Percentiles rank a stretch among this genome's conserved stretches.
phyloP scores from a whole-genome alignment of 1,284 basidiomycete genomes.

The Athelia psychrophila region DNA sequence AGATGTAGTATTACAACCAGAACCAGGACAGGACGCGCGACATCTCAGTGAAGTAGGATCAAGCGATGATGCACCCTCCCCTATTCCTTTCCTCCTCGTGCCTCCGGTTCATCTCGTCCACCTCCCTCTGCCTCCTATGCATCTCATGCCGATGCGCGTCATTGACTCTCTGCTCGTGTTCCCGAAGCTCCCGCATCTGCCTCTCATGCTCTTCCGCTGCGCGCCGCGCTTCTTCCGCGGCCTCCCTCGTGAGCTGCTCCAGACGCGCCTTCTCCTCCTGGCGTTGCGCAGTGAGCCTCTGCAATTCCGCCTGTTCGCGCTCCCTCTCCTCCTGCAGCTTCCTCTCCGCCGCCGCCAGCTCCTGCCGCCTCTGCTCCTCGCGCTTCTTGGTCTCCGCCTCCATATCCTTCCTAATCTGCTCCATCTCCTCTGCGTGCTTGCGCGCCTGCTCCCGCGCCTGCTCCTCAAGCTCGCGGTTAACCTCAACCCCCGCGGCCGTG shows the following conservation, averaged over 20 bases:
- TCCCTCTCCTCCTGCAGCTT: conserved; percentile 13
- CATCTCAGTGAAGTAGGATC: not conserved
- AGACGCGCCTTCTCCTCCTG: conserved; percentile 8
- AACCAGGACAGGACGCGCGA: too few relatives aligned
- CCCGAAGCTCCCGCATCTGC: not conserved
- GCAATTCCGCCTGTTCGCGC: conserved; percentile 14
- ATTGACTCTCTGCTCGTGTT: not conserved
- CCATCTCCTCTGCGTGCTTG: conserved; percentile 35
- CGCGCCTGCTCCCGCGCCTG: too few relatives aligned
- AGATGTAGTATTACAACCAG: too few relatives aligned
- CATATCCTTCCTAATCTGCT: conserved; percentile 15
- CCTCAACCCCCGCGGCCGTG: conserved; percentile 30
- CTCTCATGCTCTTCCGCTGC: not conserved
- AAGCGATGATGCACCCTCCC: not conserved
- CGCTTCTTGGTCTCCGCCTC: conserved; percentile 10
- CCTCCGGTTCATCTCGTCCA: not conserved
- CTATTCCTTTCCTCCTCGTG: not conserved
- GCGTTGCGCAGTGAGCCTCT: conserved; percentile 10
- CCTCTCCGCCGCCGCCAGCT: conserved; percentile 16
- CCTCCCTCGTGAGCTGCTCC: conserved; percentile 7
- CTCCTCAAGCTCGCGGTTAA: conserved; percentile 27
- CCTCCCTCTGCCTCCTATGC: too few relatives aligned
- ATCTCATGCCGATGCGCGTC: not conserved
- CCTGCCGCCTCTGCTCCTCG: conserved; percentile 16
- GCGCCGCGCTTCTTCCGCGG: too few relatives aligned